phyloP scores from a whole-genome alignment of 2,329 filamentous ascomycete species.

The Colletotrichum costaricense region DNA sequence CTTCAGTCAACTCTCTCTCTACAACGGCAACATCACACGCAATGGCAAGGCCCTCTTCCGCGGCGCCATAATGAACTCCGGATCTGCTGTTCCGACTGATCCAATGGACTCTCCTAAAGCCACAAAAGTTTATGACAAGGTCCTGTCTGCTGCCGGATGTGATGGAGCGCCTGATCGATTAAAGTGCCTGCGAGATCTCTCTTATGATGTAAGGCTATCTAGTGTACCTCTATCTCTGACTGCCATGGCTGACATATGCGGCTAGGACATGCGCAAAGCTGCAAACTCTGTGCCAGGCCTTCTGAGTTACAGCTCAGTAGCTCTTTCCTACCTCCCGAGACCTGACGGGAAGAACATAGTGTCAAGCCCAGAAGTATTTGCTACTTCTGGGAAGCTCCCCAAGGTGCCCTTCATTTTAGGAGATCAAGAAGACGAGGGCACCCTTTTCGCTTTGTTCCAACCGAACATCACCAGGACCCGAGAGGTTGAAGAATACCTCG shows the following conservation, averaged over 20 bases:
- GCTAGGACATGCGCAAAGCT: constrained; percentile 60
- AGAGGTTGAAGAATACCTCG: constrained; percentile 63
- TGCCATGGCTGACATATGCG: constrained; percentile 64
- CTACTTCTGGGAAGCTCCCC: constrained; percentile 61
- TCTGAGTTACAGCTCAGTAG: constrained; percentile 65
- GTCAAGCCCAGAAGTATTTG: constrained; percentile 62
- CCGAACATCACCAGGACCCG: constrained; percentile 66
- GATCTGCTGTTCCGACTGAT: constrained; percentile 60
- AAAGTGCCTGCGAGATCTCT: constrained; percentile 66
- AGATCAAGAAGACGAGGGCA: constrained; percentile 75
- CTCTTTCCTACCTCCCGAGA: constrained; percentile 70
- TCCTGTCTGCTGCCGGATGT: constrained; percentile 66
- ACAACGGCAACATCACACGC: constrained; percentile 67
- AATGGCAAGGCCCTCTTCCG: constrained; percentile 69
- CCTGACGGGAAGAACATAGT: constrained; percentile 67
- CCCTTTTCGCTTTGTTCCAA: constrained; percentile 71
- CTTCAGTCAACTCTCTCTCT: constrained; percentile 70
- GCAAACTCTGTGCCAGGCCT: constrained; percentile 68
- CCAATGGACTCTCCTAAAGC: constrained; percentile 66
- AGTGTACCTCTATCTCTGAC: constrained; percentile 58
- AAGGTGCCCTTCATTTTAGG: constrained; percentile 72
- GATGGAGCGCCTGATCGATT: constrained; percentile 57
- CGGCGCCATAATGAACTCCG: constrained; percentile 73
- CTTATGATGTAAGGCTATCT: constrained; percentile 63
- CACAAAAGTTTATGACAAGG: constrained; percentile 64